These are phyloP conservation scores for Acer negundo DNA, from an alignment of 345 rosid genomes.

Conservation along the genomic window DNA sequence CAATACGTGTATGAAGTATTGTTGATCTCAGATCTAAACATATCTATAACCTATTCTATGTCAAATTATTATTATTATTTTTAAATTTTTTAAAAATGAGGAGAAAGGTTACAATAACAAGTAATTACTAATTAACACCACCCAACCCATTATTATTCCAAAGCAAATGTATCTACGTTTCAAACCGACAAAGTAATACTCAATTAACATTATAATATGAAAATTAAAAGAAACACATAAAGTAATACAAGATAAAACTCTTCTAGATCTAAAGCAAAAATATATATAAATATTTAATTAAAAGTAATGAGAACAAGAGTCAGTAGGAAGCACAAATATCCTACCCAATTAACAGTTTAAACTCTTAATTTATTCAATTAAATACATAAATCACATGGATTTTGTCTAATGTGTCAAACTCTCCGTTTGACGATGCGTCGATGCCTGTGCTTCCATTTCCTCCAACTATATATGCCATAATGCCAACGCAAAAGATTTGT, in stretches of 20 bases:
- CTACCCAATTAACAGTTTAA: background rate
- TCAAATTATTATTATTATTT: too few relatives aligned
- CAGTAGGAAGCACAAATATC: background rate
- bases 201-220: background rate
- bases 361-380: background rate
- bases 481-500: background rate
- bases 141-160: background rate
- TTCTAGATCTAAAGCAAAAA: background rate
- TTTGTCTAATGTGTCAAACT: background rate
- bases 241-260: too few relatives aligned
- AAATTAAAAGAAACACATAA: background rate
- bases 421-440: background rate
- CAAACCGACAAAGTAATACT: background rate
- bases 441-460: background rate
- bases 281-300: too few relatives aligned
- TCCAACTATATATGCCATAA: background rate
- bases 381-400: background rate
- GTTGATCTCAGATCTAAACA: too few relatives aligned
- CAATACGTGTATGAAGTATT: too few relatives aligned
- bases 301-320: background rate
- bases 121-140: background rate
- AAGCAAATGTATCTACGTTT: background rate
- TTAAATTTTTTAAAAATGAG: too few relatives aligned
- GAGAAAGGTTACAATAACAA: background rate
- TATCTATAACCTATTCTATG: too few relatives aligned